Percentiles rank a stretch among this genome's conserved stretches.
Conservation (phyloP, 1,139 yeast species). For the Geotrichum australiense region DNA sequence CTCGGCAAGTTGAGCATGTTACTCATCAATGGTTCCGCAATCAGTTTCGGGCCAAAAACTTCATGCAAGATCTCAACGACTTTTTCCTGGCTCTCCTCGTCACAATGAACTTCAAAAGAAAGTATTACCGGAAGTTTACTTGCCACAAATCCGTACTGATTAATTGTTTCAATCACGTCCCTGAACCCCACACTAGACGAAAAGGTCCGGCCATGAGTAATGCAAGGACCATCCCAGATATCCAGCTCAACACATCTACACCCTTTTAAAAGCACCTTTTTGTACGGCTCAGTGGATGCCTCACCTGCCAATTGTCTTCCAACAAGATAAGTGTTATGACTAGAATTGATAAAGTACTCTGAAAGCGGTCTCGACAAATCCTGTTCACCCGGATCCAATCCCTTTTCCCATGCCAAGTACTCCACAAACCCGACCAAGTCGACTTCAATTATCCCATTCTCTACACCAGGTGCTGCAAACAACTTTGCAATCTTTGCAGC, state of each 20-base stretch:
- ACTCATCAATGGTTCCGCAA: constrained; percentile 39
- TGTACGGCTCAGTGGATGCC: constrained; percentile 85
- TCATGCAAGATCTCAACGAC: constrained; percentile 49
- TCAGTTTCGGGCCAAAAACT: constrained; percentile 52
- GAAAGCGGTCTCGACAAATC: constrained; percentile 66
- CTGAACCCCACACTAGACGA: constrained; percentile 64
- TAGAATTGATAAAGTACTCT: constrained; percentile 83
- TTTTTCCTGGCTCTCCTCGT: constrained; percentile 51
- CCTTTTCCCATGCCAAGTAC: no score
- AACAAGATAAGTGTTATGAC: constrained; percentile 85
- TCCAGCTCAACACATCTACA: constrained; percentile 92
- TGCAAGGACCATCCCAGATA: constrained; percentile 95
- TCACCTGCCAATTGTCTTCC: constrained; percentile 87
- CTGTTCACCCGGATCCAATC: constrained; percentile 30
- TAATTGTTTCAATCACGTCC: constrained; percentile 64
- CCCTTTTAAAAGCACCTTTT: constrained; percentile 82
- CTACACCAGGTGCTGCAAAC: not conserved
- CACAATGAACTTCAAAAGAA: constrained; percentile 84
- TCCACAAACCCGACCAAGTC: no score
- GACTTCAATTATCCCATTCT: constrained; percentile 22
- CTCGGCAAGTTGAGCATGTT: constrained; percentile 47
- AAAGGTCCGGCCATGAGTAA: constrained; percentile 81
- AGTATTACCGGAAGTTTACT: constrained; percentile 80
- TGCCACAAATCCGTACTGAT: constrained; percentile 77
- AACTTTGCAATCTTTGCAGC: constrained; percentile 7